These are phyloP conservation scores for Gymnopilus dilepis DNA, from an alignment of 768 basidiomycete genomes.

Conservation along the genomic window DNA sequence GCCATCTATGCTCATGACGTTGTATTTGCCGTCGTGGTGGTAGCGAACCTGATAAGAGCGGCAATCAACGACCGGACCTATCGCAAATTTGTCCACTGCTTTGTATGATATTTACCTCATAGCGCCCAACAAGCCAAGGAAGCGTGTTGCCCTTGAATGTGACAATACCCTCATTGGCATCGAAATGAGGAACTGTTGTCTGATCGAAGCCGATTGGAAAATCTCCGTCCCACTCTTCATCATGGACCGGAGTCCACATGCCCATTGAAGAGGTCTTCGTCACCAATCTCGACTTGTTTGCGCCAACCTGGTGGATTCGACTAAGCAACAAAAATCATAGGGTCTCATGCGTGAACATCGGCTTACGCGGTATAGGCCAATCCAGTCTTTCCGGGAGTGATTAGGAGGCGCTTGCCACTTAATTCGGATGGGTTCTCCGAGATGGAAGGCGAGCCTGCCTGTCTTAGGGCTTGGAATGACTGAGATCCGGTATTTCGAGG, in stretches of 20 bases:
- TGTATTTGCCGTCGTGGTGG: slow-evolving; percentile 97
- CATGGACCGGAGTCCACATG: slow-evolving; percentile 91
- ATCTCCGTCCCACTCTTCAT: slow-evolving; percentile 94
- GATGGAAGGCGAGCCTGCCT: slow-evolving; percentile 70
- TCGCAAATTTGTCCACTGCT: not conserved
- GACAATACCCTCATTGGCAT: slow-evolving; percentile 64
- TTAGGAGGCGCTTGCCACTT: slow-evolving; percentile 86
- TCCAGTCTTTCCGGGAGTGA: slow-evolving; percentile 95
- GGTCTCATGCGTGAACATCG: slow-evolving; percentile 2
- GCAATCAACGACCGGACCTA: slow-evolving; percentile 10
- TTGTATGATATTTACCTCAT: slow-evolving; percentile 64
- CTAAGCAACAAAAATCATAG: slow-evolving; percentile 10
- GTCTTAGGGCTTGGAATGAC: slow-evolving; percentile 55
- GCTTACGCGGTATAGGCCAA: slow-evolving; percentile 85
- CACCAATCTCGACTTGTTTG: slow-evolving; percentile 81
- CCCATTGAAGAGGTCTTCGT: slow-evolving; percentile 88
- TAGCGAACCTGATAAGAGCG: slow-evolving; percentile 66
- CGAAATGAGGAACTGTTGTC: slow-evolving; percentile 40
- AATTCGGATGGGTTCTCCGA: slow-evolving; percentile 89
- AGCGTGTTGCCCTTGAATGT: slow-evolving; percentile 80
- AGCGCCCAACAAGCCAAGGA: slow-evolving; percentile 85
- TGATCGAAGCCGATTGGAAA: slow-evolving; percentile 57
- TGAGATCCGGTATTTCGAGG: slow-evolving; percentile 76
- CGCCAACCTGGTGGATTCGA: slow-evolving; percentile 65
- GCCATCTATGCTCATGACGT: slow-evolving; percentile 86